Evolutionary conservation across 768 basidiomycete genomes (phyloP), one percentile per base, ranked within the genome.

Genomic region (Pulveroboletus sp.): DNA sequence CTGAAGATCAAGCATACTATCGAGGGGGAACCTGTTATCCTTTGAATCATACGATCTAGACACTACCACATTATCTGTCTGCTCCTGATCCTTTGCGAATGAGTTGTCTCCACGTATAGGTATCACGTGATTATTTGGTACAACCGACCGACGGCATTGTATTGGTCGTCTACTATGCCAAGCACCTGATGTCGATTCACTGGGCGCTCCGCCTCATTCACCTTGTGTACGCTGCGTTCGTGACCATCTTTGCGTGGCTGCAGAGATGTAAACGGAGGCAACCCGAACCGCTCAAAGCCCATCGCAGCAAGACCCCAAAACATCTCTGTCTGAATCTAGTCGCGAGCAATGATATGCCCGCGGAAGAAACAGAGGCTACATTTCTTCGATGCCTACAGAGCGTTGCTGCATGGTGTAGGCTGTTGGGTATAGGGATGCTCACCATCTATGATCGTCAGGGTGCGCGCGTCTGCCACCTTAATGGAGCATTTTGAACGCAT

Each of bases 1-100:
- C 73, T 98, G 61, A 90, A 87, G 73, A 85, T 97, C 68, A 98
- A 98, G 79, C 81, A 80, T 64, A 73, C 75, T 19, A 81, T 94
- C 40, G 76, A 86, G 48, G 78, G 80, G 43, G 84, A 83, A 51
- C 77, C 72, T 2, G 55, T 42, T 36, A 70, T 68, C 47, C 66
- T 69, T 21, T 62, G 40, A 62, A 20, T 35, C 2, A 33, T 55
- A 48, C 51, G 35, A 34, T 33, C 7, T 23, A 41, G 27, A 37
- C 24, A 27, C 19, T 47, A 33, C 6, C 42, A 29, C 12, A 7
- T 33, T n/a, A 14, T 38, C 25, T 17, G 44, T 31, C 16, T n/a
- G n/a, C n/a, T n/a, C n/a, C n/a, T n/a, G n/a, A 34, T 11, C 23
- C 32, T 38, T 40, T 25, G 20, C 43, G 37, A 54, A 54, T 45